Percentiles rank a stretch among this genome's conserved stretches.
phyloP scores from a whole-genome alignment of 1,139 yeast genomes.

The Pichia sp. region DNA sequence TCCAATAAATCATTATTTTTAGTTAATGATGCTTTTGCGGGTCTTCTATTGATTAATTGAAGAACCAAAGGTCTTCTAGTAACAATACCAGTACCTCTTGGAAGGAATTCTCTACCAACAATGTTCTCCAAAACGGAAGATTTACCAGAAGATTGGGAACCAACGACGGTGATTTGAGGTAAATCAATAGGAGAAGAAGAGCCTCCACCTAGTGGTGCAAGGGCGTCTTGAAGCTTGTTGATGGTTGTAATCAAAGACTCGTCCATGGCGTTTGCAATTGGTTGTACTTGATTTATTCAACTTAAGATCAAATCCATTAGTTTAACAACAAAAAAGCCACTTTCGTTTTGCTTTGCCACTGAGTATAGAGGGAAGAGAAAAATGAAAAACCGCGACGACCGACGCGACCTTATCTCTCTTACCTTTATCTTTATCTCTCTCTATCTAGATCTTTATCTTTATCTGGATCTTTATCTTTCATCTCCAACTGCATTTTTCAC shows the following conservation, averaged over 20 bases:
- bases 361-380: neutral
- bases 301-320: neutral
- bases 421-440: too few relatives aligned
- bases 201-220: conserved; percentile 90
- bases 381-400: neutral
- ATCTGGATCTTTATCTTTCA: neutral
- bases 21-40: conserved; percentile 24
- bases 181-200: conserved; percentile 79
- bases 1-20: conserved; percentile 33
- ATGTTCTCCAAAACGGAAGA: conserved; percentile 87
- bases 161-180: conserved; percentile 95
- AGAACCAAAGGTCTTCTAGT: conserved; percentile 86
- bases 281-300: too few relatives aligned
- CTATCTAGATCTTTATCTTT: neutral
- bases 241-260: conserved; percentile 84
- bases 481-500: neutral
- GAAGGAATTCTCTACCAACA: conserved; percentile 88
- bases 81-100: conserved; percentile 92
- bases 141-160: conserved; percentile 92
- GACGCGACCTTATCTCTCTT: neutral
- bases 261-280: conserved; percentile 51
- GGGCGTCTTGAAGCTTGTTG: conserved; percentile 87
- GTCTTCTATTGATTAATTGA: conserved; percentile 58
- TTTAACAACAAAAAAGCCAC: neutral
- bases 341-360: neutral